Base-by-base conservation (phyloP, 2,329 filamentous ascomycete species). In the Monilinia aucupariae region DNA sequence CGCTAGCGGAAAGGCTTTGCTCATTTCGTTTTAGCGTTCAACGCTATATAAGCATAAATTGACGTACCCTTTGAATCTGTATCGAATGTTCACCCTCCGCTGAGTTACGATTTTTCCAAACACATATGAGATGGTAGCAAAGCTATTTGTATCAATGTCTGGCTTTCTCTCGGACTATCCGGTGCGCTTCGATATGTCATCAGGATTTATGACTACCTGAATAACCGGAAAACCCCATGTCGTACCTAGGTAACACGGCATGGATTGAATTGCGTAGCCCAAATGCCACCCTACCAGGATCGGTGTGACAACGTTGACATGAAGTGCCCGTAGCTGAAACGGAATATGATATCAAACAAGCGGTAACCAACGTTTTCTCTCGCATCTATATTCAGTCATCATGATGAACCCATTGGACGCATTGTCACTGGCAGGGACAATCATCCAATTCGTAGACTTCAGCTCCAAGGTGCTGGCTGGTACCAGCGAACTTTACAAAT, bases 391-490 rank as follows among this genome's bases (percentile, higher is more conserved):
- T 15, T 43, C 17, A 13, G 2, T 43, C 25, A 12, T 22, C 25
- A 60, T 60, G 48, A 47, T 39, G 65, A 64, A 64, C 6, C 53
- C 65, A 15, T 39, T 66, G 20, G 37, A 59, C n/a, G 55, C 54
- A 5, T 37, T 65, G 15, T 52, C 58, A 13, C 20, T 66, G 20
- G 63, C 64, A 17, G 62, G 59, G 2, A 62, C 37, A 20, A 59
- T 64, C 20, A 59, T 68, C 22, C 63, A 68, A 45, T 66, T 66
- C 41, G 47, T 68, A 4, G 63, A 68, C 48, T 67, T 68, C 37
- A 51, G 56, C 20, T 50, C n/a, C 20, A 65, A 63, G 43, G n/a
- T 67, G 1, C 20, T 68, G 4, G 62, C 59, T 41, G 59, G 63
- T 9, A 17, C 52, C 15, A 37, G 9, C 9, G 54, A 65, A 15